Base-by-base conservation (phyloP, 2,329 filamentous ascomycete species). In the Cladosporium sp. region DNA sequence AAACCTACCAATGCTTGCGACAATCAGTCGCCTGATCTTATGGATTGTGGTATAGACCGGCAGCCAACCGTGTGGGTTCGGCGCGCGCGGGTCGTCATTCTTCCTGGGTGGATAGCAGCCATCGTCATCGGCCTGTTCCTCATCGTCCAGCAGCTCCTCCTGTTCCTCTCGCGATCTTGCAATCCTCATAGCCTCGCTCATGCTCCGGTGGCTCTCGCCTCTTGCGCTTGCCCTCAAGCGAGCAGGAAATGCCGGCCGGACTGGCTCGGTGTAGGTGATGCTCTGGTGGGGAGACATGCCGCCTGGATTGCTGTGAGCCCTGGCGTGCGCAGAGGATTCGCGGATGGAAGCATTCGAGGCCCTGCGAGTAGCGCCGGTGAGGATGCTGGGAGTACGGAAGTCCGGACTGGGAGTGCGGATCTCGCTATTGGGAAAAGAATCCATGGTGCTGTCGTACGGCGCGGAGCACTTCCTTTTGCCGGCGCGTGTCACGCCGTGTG, bases 31-130 rank as follows among this genome's bases (percentile, higher is more conserved):
- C 61, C 81, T 76, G 68, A 84, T 83, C 59, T 79, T 80, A 65
- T 93, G 91, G 72, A 93, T 92, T 70, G 89, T 93, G 59, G 86
- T 90, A 79, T 93, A 93, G 15, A 93, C 88, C 47, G 90, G 88
- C 71, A 93, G 79, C 69, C 87, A 82, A 24, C 82, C 82, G 77
- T 90, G 87, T 34, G 85, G 81, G 72, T 89, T 86, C 18, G 85
- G 76, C 36, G 74, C 73, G 67, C 80, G 78, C 4, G 80, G 74
- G 65, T 79, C 75, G 59, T 80, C 74, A n/a, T 70, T 77, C 71
- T 67, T 73, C 59, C 71, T 70, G 54, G 72, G 78, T 38, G 76
- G 79, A 65, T 80, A 79, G 67, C 80, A 81, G 5, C 80, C 81
- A 75, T 83, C 80, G 21, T 80, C 77, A 64, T 81, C 80, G 18